Percentiles rank a stretch among this genome's conserved stretches.
Evolutionary conservation across 768 basidiomycete species (phyloP).

Genomic region (Paxillus involutus): DNA sequence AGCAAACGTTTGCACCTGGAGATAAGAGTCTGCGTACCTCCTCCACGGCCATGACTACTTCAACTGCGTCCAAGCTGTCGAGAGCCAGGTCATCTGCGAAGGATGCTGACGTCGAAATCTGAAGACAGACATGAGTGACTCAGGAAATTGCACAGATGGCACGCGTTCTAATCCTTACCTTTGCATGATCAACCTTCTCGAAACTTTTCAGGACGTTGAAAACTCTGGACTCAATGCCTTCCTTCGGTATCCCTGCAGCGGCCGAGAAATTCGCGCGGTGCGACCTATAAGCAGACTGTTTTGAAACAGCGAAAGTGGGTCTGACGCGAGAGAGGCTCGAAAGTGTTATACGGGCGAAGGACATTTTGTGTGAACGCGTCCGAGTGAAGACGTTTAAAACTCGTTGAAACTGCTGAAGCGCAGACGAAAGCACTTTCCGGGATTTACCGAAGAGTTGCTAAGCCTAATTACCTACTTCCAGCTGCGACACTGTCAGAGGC

Average conservation of each 20-base stretch:
- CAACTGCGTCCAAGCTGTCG: conserved; percentile 95
- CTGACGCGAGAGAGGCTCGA: conserved; percentile 28
- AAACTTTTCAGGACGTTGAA: conserved; percentile 31
- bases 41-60: conserved; percentile 99
- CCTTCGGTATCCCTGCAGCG: conserved; percentile 22
- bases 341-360: conserved; percentile 33
- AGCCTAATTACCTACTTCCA: background rate
- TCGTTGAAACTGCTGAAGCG: background rate
- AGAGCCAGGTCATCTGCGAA: conserved; percentile 57
- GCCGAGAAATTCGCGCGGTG: conserved; percentile 33
- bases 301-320: conserved; percentile 30
- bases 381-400: background rate
- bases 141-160: conserved; percentile 21
- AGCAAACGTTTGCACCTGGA: conserved; percentile 5
- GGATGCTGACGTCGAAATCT: conserved; percentile 65
- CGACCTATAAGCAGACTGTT: conserved; percentile 27
- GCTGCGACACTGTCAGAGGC: no score
- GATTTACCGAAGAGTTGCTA: conserved; percentile 21
- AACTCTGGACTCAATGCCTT: conserved; percentile 24
- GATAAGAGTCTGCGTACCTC: conserved; percentile 49
- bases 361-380: conserved; percentile 32
- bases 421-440: conserved; percentile 13
- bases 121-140: conserved; percentile 24
- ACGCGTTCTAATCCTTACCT: conserved; percentile 18
- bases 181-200: conserved; percentile 28